These are phyloP conservation scores for Phyllosticta citriasiana DNA, from an alignment of 2,329 filamentous ascomycete genomes.

Conservation along the genomic window DNA sequence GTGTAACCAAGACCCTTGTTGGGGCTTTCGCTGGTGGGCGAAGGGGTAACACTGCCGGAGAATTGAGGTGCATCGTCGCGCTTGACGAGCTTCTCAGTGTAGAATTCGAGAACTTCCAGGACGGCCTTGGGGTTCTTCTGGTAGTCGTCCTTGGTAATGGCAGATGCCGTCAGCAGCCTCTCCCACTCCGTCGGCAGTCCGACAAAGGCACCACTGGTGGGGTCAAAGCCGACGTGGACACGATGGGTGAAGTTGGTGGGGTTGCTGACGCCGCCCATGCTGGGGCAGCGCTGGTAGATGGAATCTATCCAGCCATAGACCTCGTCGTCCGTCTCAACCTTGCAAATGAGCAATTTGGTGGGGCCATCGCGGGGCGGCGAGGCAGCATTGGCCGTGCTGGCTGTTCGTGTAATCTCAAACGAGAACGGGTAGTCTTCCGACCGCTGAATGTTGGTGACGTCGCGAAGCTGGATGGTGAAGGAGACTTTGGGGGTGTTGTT, in stretches of 20 bases:
- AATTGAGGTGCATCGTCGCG: slow-evolving; percentile 59
- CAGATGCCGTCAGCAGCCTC: slow-evolving; percentile 87
- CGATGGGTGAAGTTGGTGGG: slow-evolving; percentile 97
- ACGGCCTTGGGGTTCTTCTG: slow-evolving; percentile 73
- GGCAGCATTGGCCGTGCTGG: slow-evolving; percentile 46
- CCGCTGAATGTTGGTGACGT: slow-evolving; percentile 81
- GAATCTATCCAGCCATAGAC: slow-evolving; percentile 99
- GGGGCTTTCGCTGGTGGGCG: slow-evolving; percentile 44
- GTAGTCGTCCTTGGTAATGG: slow-evolving; percentile 97
- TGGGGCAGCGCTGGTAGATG: slow-evolving; percentile 91
- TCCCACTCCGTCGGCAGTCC: slow-evolving; percentile 95
- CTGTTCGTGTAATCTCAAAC: slow-evolving; percentile 78
- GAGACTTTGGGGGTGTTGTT: slow-evolving; percentile 72
- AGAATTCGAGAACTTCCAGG: slow-evolving; percentile 75
- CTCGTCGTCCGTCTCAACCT: slow-evolving; percentile 90
- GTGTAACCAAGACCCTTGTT: slow-evolving; percentile 41
- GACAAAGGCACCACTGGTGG: slow-evolving; percentile 87
- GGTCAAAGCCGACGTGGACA: slow-evolving; percentile 95
- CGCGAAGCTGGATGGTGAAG: slow-evolving; percentile 74
- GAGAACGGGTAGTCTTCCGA: slow-evolving; percentile 87
- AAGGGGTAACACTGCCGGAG: slow-evolving; percentile 59
- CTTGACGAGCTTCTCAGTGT: slow-evolving; percentile 69
- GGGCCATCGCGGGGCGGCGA: slow-evolving; percentile 72
- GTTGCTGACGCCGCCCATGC: slow-evolving; percentile 96
- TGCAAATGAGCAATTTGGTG: slow-evolving; percentile 78